Evolutionary conservation across 2,329 filamentous ascomycete species (phyloP).

Genomic region (Zarea fungicola): DNA sequence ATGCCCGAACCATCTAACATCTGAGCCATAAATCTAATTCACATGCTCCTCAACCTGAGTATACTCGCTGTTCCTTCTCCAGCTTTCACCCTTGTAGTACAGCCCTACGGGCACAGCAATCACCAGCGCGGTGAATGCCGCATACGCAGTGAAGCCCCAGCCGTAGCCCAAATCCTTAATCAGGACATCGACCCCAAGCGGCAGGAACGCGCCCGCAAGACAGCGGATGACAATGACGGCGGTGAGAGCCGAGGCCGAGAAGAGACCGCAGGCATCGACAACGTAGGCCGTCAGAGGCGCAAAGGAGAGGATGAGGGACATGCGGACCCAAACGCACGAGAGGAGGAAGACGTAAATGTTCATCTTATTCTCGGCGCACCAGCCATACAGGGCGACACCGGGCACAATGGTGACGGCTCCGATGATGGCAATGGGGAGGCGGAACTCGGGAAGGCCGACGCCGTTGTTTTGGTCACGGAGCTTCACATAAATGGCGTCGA

Average conservation of each 20-base stretch:
- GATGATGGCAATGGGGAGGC: conserved; percentile 47
- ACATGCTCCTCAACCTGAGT: conserved; percentile 9
- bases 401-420: conserved; percentile 22
- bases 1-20: too few relatives aligned
- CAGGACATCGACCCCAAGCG: conserved; percentile 84
- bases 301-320: conserved; percentile 10
- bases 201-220: conserved; percentile 91
- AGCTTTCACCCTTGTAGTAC: conserved; percentile 44
- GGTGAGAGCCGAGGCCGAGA: conserved; percentile 12
- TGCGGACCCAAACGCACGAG: conserved; percentile 11
- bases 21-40: too few relatives aligned
- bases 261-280: conserved; percentile 13
- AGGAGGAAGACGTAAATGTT: conserved; percentile 8
- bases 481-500: conserved; percentile 50
- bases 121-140: conserved; percentile 22
- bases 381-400: conserved; percentile 12
- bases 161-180: conserved; percentile 42
- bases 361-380: conserved; percentile 10
- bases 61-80: conserved; percentile 25
- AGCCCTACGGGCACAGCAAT: conserved; percentile 47
- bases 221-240: conserved; percentile 55
- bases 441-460: conserved; percentile 46
- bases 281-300: conserved; percentile 13
- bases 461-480: conserved; percentile 37
- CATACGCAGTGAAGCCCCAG: conserved; percentile 4